Conservation (phyloP, 2,329 filamentous ascomycete genomes). For the Neodidymelliopsis sp. region DNA sequence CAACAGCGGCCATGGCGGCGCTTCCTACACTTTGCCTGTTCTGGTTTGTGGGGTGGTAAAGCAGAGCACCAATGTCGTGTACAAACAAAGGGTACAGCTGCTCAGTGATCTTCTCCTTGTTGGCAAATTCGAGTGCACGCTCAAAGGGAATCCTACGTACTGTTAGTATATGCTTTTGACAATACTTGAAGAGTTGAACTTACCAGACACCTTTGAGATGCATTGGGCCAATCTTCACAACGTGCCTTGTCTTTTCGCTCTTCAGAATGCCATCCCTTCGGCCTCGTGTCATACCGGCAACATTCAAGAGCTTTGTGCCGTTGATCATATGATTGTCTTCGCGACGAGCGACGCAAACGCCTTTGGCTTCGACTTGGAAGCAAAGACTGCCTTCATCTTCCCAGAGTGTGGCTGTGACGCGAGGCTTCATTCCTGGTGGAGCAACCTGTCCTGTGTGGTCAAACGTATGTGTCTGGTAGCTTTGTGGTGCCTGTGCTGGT, state of each 20-base stretch:
- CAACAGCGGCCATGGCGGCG: slow-evolving; percentile 77
- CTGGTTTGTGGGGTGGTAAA: slow-evolving; percentile 93
- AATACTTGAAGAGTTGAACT: neutral
- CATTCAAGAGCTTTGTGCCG: slow-evolving; percentile 94
- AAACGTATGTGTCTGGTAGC: slow-evolving; percentile 62
- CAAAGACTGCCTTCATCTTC: slow-evolving; percentile 97
- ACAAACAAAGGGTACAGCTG: slow-evolving; percentile 94
- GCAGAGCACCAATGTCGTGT: slow-evolving; percentile 90
- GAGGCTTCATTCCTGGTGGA: slow-evolving; percentile 92
- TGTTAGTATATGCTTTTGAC: slow-evolving; percentile 17
- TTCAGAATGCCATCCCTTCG: slow-evolving; percentile 95
- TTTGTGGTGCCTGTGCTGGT: slow-evolving; percentile 41
- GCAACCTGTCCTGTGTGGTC: slow-evolving; percentile 93
- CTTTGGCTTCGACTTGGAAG: slow-evolving; percentile 96
- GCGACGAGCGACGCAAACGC: slow-evolving; percentile 91
- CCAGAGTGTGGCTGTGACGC: slow-evolving; percentile 96
- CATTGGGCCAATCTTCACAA: slow-evolving; percentile 99
- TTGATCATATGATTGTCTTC: slow-evolving; percentile 99
- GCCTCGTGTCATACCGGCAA: slow-evolving; percentile 96
- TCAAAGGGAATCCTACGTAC: slow-evolving; percentile 89
- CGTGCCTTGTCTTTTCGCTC: slow-evolving; percentile 94
- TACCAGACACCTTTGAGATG: slow-evolving; percentile 79
- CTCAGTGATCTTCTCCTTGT: slow-evolving; percentile 99
- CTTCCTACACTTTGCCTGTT: slow-evolving; percentile 78
- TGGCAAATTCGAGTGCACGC: slow-evolving; percentile 95